These are phyloP conservation scores for Lepiota venenata DNA, from an alignment of 768 basidiomycete genomes.

Conservation along the genomic window DNA sequence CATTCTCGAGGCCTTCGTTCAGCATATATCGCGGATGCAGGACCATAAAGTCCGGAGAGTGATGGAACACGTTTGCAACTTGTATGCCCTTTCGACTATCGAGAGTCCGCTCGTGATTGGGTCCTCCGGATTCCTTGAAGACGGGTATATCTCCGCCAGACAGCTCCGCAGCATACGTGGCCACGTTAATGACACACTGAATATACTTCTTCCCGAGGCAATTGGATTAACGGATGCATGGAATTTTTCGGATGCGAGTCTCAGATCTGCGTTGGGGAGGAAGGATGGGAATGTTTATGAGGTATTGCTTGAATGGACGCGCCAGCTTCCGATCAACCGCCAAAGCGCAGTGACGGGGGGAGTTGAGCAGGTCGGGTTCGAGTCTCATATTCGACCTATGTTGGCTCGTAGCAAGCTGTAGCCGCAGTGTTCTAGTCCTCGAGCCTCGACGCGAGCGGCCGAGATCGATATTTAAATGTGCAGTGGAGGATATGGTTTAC, in stretches of 20 bases:
- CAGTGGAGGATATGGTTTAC: no score
- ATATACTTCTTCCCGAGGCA: conserved; percentile 18
- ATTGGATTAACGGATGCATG: conserved; percentile 22
- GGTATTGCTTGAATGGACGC: conserved; percentile 21
- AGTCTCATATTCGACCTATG: conserved; percentile 15
- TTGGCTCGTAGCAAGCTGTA: conserved; percentile 1
- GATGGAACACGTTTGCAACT: conserved; percentile 17
- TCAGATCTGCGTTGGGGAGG: conserved; percentile 19
- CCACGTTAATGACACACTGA: conserved; percentile 11
- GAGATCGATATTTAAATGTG: no score
- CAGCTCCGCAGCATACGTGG: conserved; percentile 15
- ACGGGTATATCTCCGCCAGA: conserved; percentile 16
- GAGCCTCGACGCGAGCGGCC: no score
- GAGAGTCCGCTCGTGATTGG: conserved; percentile 19
- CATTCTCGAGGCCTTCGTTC: conserved; percentile 19
- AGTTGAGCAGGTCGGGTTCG: conserved; percentile 17
- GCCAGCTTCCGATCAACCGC: conserved; percentile 20
- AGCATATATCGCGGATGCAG: conserved; percentile 8
- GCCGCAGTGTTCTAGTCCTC: neutral
- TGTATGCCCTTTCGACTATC: conserved; percentile 22
- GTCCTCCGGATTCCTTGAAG: conserved; percentile 20
- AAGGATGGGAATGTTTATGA: conserved; percentile 24
- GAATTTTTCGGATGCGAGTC: conserved; percentile 23
- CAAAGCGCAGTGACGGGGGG: conserved; percentile 12
- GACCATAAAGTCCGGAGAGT: conserved; percentile 10